These are phyloP conservation scores for Trametes versicolor DNA, from an alignment of 1,284 basidiomycete genomes.

Conservation along the genomic window DNA sequence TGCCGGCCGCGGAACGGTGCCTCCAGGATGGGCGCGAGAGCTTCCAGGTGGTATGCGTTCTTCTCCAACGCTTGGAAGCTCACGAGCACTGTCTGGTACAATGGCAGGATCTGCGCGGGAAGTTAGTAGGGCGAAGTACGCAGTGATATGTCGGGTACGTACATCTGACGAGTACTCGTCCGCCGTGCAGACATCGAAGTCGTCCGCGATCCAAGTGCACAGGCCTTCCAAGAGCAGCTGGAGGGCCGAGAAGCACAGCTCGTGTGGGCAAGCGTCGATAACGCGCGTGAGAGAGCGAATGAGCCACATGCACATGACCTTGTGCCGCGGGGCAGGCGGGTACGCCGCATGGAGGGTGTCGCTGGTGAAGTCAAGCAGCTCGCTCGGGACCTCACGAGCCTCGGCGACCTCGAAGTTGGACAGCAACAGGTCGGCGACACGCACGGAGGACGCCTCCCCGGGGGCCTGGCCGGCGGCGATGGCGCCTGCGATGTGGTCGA, in stretches of 20 bases:
- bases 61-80: conserved; percentile 56
- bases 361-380: conserved; percentile 64
- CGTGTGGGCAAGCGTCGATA: conserved; percentile 62
- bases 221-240: conserved; percentile 63
- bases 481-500: conserved; percentile 61
- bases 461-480: conserved; percentile 57
- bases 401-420: conserved; percentile 60
- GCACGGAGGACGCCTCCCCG: conserved; percentile 53
- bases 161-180: conserved; percentile 70
- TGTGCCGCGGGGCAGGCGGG: conserved; percentile 66
- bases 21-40: conserved; percentile 58
- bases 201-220: conserved; percentile 71
- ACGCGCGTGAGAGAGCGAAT: conserved; percentile 60
- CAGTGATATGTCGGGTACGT: conserved; percentile 34
- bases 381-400: conserved; percentile 56
- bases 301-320: conserved; percentile 67
- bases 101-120: conserved; percentile 56
- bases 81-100: conserved; percentile 67
- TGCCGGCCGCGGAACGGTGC: conserved; percentile 61
- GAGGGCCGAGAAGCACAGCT: conserved; percentile 55
- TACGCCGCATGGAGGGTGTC: conserved; percentile 69
- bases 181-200: conserved; percentile 55
- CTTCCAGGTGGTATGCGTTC: conserved; percentile 50
- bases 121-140: not conserved
- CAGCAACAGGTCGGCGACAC: conserved; percentile 68